These are phyloP conservation scores for Gossypium davidsonii DNA, from an alignment of 441 rosid species.

Conservation along the genomic window DNA sequence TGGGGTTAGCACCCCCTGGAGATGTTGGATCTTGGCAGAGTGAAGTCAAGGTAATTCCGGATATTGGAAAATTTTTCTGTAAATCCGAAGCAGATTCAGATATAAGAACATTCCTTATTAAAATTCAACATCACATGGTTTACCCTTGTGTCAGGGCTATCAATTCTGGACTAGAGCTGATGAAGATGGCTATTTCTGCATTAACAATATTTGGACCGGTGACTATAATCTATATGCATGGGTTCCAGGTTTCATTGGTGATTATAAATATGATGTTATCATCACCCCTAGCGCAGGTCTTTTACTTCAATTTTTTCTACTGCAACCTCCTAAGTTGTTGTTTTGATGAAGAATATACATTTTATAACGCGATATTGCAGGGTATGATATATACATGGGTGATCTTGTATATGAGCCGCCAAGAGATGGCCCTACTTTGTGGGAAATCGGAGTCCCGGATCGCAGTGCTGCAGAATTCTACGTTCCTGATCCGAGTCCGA, in stretches of 20 bases:
- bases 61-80: neutral
- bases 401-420: constrained; percentile 62
- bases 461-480: constrained; percentile 55
- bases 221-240: constrained; percentile 55
- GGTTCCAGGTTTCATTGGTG: constrained; percentile 67
- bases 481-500: constrained; percentile 55
- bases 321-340: neutral
- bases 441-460: constrained; percentile 75
- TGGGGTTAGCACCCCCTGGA: constrained; percentile 63
- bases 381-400: constrained; percentile 40
- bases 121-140: neutral
- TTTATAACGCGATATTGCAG: constrained; percentile 14
- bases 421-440: constrained; percentile 64
- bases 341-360: neutral
- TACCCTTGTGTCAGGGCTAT: constrained; percentile 40
- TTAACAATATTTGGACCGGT: constrained; percentile 38
- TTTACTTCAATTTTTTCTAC: neutral
- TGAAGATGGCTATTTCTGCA: constrained; percentile 43
- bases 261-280: constrained; percentile 30
- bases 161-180: constrained; percentile 61
- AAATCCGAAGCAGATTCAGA: neutral
- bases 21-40: constrained; percentile 68
- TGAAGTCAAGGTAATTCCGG: constrained; percentile 47
- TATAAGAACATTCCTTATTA: neutral
- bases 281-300: constrained; percentile 39